phyloP scores from a whole-genome alignment of 176 grass and related monocot genomes.

The Oryza officinalis region DNA sequence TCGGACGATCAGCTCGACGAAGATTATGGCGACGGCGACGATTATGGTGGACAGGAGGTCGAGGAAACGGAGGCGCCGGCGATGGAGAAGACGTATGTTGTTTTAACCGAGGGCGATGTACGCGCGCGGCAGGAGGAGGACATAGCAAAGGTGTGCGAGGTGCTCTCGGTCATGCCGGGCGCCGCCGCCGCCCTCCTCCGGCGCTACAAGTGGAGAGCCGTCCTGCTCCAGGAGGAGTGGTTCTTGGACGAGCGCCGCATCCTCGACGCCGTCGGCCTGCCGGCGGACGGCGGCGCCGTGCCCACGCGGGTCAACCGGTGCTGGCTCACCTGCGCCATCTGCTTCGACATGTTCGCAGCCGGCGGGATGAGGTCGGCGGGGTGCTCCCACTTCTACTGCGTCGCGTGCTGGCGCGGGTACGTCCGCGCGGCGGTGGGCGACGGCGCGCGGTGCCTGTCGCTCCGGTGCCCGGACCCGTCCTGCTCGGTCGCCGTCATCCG shows the following conservation, averaged over 20 bases:
- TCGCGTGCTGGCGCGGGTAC: constrained; percentile 54
- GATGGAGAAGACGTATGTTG: background rate
- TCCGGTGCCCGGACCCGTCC: constrained; percentile 47
- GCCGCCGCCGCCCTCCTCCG: constrained; percentile 28
- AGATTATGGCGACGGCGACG: background rate
- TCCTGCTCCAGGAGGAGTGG: constrained; percentile 20
- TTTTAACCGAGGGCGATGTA: background rate
- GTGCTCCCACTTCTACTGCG: constrained; percentile 45
- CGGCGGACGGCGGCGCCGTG: background rate
- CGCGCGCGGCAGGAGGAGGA: constrained; percentile 19
- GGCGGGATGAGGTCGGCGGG: constrained; percentile 32
- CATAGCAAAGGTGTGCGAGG: background rate
- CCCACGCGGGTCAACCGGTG: background rate
- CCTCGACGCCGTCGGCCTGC: constrained; percentile 28
- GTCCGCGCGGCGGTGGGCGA: constrained; percentile 37
- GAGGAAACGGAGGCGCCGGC: background rate
- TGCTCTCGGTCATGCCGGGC: constrained; percentile 1
- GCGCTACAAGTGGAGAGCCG: constrained; percentile 27
- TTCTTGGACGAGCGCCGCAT: constrained; percentile 37
- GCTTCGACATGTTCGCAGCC: background rate
- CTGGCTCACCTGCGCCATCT: constrained; percentile 32
- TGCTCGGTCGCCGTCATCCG: constrained; percentile 35
- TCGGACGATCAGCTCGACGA: background rate
- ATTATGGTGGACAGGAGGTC: background rate
- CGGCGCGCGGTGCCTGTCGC: constrained; percentile 46